Evolutionary conservation across 352 stramenopile species (phyloP).

Genomic region (Phytophthora uliginosa): DNA sequence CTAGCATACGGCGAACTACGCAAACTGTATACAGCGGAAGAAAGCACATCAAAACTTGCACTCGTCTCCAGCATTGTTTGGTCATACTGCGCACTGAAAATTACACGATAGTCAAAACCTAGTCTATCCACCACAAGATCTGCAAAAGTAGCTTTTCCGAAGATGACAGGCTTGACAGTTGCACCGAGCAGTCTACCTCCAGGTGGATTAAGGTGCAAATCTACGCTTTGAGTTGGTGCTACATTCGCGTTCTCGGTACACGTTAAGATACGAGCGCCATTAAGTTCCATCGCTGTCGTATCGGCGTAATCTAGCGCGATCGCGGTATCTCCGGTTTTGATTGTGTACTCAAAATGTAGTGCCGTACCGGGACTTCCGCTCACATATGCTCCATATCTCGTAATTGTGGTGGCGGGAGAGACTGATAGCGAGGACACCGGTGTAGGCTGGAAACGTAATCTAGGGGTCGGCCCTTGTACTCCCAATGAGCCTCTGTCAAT

Average conservation of each 20-base stretch:
- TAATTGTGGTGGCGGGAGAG: constrained; percentile 49
- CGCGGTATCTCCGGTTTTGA: constrained; percentile 78
- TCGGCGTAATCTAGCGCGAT: constrained; percentile 74
- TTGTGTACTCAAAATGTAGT: constrained; percentile 80
- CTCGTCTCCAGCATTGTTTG: constrained; percentile 55
- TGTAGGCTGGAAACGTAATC: constrained; percentile 70
- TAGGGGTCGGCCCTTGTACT: constrained; percentile 39
- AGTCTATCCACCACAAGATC: constrained; percentile 82
- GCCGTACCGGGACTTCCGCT: constrained; percentile 57
- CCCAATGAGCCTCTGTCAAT: constrained; percentile 46
- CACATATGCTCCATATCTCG: constrained; percentile 66
- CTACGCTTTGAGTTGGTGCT: constrained; percentile 57
- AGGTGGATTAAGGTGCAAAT: constrained; percentile 85
- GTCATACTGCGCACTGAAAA: constrained; percentile 59
- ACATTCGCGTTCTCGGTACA: constrained; percentile 46
- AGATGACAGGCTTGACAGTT: constrained; percentile 59
- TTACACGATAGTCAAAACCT: constrained; percentile 74
- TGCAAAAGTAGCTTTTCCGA: constrained; percentile 67
- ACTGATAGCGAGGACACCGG: constrained; percentile 33
- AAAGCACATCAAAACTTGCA: constrained; percentile 75
- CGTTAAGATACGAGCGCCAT: constrained; percentile 78
- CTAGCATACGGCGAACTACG: constrained; percentile 67
- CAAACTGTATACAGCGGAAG: constrained; percentile 76
- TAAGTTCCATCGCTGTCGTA: constrained; percentile 65
- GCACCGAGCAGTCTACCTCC: constrained; percentile 59